Evolutionary conservation across 345 rosid species (phyloP), one percentile per base, ranked within the genome.

Genomic region (Chamaenerion angustifolium): DNA sequence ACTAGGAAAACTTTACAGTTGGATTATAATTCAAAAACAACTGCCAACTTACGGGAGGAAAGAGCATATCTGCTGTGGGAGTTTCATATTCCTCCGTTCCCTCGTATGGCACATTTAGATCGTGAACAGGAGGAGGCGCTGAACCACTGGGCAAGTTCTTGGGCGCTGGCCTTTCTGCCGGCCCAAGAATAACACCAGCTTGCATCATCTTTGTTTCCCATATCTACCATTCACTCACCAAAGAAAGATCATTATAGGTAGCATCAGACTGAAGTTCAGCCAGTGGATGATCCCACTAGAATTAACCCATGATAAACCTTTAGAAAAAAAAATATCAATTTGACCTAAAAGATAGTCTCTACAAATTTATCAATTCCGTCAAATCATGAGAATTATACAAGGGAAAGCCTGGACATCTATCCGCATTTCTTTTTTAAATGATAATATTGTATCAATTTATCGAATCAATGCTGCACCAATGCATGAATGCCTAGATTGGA

Each of bases 151-250:
- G 76, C 1, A 68, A 63, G 2, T 72, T 63, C 81, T 73, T 88
- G 13, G 69, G 60, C 40, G 61, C 64, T 11, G 94, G 71, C 75
- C 96, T 79, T 35, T 80, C 95, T 16, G 75, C 77, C 0, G 88
- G 85, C 46, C 82, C 88, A n/a, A 47, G 65, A 31, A 84, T 46
- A 48, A 64, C 90, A 45, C 86, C 85, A 13, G 99, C 96, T 64
- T 80, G 90, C 79, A 80, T 80, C 99, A 93, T 82, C 72, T 93
- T 93, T 71, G 68, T 54, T 67, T 85, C 96, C 99, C 99, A 93
- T 52, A 85, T 70, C 99, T 88, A 40, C 47, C 43, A 45, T 40
- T 19, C 1, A 6, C 37, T 5, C 23, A 11, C 46, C 40, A 19
- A 41, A 43, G 37, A 5, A 56, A 45, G 37, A 31, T 31, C 37